phyloP scores from a whole-genome alignment of 2,329 filamentous ascomycete species.

The Sordariomycetes sp. region DNA sequence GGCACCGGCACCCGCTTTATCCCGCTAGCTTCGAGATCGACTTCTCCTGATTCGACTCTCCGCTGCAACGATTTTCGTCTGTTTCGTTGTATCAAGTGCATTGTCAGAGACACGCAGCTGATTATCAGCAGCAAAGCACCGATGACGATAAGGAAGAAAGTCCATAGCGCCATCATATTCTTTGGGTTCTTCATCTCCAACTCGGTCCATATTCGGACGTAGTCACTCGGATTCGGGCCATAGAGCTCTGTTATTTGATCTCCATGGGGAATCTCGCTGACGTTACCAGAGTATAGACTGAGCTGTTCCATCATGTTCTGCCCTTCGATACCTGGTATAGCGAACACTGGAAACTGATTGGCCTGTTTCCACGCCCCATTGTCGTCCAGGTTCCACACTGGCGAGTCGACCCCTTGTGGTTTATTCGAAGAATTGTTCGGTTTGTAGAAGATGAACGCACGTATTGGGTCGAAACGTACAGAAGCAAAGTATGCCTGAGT shows the following conservation, averaged over 20 bases:
- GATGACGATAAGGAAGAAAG: constrained; percentile 63
- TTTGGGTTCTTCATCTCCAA: constrained; percentile 36
- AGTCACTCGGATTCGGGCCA: constrained; percentile 45
- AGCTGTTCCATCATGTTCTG: constrained; percentile 61
- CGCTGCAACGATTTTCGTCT: constrained; percentile 59
- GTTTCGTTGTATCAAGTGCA: constrained; percentile 69
- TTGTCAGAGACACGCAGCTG: constrained; percentile 54
- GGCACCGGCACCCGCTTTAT: constrained; percentile 78
- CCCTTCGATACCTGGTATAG: constrained; percentile 61
- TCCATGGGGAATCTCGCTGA: constrained; percentile 52
- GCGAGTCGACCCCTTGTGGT: constrained; percentile 57
- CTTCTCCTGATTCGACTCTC: constrained; percentile 67
- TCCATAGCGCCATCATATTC: constrained; percentile 67
- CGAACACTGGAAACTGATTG: constrained; percentile 77
- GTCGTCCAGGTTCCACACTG: constrained; percentile 63
- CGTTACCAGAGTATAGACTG: constrained; percentile 67
- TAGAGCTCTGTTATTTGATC: constrained; percentile 45
- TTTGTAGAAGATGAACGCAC: constrained; percentile 55
- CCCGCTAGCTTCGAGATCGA: constrained; percentile 78
- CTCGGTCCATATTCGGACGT: constrained; percentile 50
- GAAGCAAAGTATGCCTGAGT: constrained; percentile 62
- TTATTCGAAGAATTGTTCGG: constrained; percentile 45
- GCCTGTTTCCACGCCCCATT: constrained; percentile 59
- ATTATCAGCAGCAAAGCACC: constrained; percentile 64
- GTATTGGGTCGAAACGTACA: constrained; percentile 47